phyloP scores from a whole-genome alignment of 768 basidiomycete genomes.

The Steccherinum ochraceum region DNA sequence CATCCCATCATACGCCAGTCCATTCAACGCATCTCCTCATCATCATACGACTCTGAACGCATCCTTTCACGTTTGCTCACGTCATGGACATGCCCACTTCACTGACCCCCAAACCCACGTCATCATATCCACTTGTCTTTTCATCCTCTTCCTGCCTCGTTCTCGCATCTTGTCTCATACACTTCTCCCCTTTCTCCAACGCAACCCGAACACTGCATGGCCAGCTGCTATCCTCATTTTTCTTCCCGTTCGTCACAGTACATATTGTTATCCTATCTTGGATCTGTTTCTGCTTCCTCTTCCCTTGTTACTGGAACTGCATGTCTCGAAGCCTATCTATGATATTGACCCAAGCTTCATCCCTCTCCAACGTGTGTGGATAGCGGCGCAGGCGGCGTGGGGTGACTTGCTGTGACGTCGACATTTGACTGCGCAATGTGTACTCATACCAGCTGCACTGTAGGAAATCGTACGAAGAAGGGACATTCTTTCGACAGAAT shows the following conservation, averaged over 20 bases:
- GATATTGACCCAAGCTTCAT: too few relatives aligned
- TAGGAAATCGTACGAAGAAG: too few relatives aligned
- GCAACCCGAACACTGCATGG: not conserved
- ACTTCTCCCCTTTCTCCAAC: not conserved
- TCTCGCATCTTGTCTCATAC: not conserved
- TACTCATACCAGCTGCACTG: too few relatives aligned
- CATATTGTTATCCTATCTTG: not conserved
- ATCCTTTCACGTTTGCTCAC: not conserved
- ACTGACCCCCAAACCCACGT: too few relatives aligned
- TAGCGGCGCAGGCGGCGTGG: too few relatives aligned
- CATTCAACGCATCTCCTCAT: not conserved
- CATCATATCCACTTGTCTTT: not conserved
- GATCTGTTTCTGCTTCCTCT: not conserved
- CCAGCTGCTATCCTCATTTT: not conserved
- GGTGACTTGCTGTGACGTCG: too few relatives aligned
- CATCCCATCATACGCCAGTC: not conserved
- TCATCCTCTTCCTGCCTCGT: not conserved
- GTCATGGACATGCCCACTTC: not conserved
- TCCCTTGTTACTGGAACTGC: too few relatives aligned
- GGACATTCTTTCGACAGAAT: too few relatives aligned
- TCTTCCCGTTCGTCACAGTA: not conserved
- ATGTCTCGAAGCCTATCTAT: too few relatives aligned
- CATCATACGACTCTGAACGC: not conserved
- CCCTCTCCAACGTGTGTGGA: too few relatives aligned
- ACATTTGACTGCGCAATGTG: too few relatives aligned